A percentile compares a stretch with the other conserved stretches of the same genome.
Conservation (phyloP, 1,284 basidiomycete genomes). For the Spongiforma sp. region DNA sequence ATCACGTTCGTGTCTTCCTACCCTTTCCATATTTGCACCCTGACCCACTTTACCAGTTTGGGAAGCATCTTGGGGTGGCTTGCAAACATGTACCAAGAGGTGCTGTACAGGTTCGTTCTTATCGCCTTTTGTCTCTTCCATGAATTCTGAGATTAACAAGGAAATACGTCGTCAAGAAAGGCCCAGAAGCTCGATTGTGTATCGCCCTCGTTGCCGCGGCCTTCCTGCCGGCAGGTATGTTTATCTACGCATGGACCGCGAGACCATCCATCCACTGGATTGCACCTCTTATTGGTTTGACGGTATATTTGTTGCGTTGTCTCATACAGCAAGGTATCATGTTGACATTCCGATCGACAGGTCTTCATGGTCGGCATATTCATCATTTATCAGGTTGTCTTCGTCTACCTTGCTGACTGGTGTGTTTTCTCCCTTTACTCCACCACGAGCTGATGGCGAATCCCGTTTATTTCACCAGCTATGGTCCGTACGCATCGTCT, state of each 20-base stretch:
- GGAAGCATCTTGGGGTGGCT: constrained; percentile 35
- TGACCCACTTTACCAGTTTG: constrained; percentile 27
- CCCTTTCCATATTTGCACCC: neutral
- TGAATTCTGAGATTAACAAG: constrained; percentile 19
- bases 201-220: constrained; percentile 59
- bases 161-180: constrained; percentile 46
- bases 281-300: constrained; percentile 49
- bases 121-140: constrained; percentile 10
- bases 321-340: neutral
- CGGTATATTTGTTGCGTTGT: constrained; percentile 35
- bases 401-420: constrained; percentile 78
- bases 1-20: constrained; percentile 45
- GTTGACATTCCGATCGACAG: constrained; percentile 31
- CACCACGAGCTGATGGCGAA: constrained; percentile 1
- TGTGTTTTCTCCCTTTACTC: constrained; percentile 35
- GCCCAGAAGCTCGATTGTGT: constrained; percentile 69
- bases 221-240: constrained; percentile 56
- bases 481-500: constrained; percentile 77
- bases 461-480: constrained; percentile 44
- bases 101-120: constrained; percentile 45
- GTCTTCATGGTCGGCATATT: constrained; percentile 61
- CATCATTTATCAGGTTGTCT: constrained; percentile 68
- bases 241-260: constrained; percentile 54
- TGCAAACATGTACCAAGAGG: constrained; percentile 49
- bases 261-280: constrained; percentile 43